Evolutionary conservation across 202 grass and related monocot genomes (phyloP).

Genomic region (Brachypodium distachyon): DNA sequence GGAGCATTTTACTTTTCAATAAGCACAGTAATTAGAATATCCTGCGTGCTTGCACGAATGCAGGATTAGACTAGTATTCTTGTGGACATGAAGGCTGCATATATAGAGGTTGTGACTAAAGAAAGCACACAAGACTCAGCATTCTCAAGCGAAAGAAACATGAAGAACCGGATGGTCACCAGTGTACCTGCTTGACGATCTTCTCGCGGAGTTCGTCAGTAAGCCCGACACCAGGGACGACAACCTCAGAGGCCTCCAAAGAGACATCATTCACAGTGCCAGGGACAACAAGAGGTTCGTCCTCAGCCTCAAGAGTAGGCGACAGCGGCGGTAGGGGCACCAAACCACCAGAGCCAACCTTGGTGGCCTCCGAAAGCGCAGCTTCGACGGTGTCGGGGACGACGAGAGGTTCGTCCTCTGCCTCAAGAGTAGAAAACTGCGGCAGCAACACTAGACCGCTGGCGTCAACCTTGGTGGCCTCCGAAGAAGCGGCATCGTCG

Average conservation of each 20-base stretch:
- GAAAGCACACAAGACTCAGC: not conserved
- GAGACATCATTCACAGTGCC: not conserved
- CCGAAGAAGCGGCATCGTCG: not conserved
- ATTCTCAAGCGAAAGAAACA: not conserved
- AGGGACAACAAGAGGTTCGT: not conserved
- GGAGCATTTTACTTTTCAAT: not conserved
- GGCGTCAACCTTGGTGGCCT: not conserved
- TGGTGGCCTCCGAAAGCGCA: not conserved
- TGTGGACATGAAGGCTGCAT: not conserved
- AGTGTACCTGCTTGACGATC: constrained; percentile 62
- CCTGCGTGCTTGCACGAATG: not conserved
- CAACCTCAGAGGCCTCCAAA: not conserved
- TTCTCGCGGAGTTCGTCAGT: constrained; percentile 56
- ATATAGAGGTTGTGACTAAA: not conserved
- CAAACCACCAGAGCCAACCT: not conserved
- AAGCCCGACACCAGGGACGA: constrained; percentile 12
- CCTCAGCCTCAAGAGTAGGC: not conserved
- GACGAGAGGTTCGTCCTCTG: constrained; percentile 5
- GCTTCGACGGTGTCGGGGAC: not conserved
- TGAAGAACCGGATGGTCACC: not conserved
- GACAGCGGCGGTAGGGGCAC: not conserved
- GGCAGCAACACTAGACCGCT: not conserved
- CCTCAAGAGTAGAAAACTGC: not conserved
- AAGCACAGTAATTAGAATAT: not conserved
- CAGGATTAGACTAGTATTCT: not conserved